Conservation (phyloP, 352 stramenopile genomes). For the Phytophthora colocasiae region DNA sequence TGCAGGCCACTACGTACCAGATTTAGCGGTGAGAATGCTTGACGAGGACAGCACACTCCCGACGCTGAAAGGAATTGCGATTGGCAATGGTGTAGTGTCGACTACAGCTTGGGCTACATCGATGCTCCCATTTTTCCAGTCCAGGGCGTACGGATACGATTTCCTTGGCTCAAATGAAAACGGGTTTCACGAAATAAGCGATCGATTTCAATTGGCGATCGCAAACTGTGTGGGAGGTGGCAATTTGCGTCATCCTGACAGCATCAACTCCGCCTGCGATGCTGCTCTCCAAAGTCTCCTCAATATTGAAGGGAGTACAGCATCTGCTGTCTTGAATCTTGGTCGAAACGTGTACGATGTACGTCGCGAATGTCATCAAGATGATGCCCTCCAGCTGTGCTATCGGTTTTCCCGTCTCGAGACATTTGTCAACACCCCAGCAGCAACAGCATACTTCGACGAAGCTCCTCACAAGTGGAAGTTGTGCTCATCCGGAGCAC, state of each 20-base stretch:
- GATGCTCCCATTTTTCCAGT: slow-evolving; percentile 54
- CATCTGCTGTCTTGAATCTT: slow-evolving; percentile 13
- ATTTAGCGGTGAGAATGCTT: slow-evolving; percentile 84
- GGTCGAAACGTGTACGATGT: slow-evolving; percentile 80
- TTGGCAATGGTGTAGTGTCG: slow-evolving; percentile 84
- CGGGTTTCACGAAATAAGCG: slow-evolving; percentile 4
- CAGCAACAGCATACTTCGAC: slow-evolving; percentile 55
- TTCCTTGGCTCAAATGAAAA: slow-evolving; percentile 36
- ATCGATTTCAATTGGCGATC: slow-evolving; percentile 30
- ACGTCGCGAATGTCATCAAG: slow-evolving; percentile 52
- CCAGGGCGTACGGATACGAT: slow-evolving; percentile 52
- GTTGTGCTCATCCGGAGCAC: slow-evolving; percentile 49
- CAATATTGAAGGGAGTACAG: slow-evolving; percentile 23
- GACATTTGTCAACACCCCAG: slow-evolving; percentile 59
- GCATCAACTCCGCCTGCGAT: slow-evolving; percentile 19
- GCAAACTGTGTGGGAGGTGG: slow-evolving; percentile 16
- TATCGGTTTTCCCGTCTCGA: slow-evolving; percentile 72
- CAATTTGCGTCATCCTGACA: slow-evolving; percentile 3
- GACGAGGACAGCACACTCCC: slow-evolving; percentile 35
- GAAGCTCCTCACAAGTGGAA: slow-evolving; percentile 44
- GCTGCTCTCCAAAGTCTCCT: slow-evolving; percentile 26
- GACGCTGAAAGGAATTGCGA: slow-evolving; percentile 83
- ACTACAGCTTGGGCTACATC: slow-evolving; percentile 53
- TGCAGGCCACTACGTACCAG: slow-evolving; percentile 95
- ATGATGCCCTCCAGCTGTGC: slow-evolving; percentile 63